phyloP scores from a whole-genome alignment of 768 basidiomycete genomes.

The Paxillus rubicundulus region DNA sequence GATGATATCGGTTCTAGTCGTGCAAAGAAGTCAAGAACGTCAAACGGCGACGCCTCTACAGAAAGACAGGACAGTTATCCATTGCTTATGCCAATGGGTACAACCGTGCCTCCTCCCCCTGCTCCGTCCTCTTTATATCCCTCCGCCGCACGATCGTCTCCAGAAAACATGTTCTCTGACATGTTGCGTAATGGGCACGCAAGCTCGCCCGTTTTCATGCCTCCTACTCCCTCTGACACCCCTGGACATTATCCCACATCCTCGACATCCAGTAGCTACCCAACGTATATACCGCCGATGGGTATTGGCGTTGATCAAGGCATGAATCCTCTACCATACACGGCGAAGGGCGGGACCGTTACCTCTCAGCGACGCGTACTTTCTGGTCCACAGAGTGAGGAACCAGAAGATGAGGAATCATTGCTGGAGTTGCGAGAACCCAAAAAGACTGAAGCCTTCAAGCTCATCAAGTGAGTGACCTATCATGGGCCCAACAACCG shows the following conservation, averaged over 20 bases:
- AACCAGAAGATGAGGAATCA: conserved; percentile 57
- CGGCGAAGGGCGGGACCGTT: conserved; percentile 28
- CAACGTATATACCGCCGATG: conserved; percentile 54
- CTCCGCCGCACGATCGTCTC: conserved; percentile 38
- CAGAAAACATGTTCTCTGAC: conserved; percentile 59
- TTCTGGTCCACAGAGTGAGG: conserved; percentile 32
- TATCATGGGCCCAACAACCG: neutral
- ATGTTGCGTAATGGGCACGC: conserved; percentile 51
- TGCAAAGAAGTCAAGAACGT: conserved; percentile 51
- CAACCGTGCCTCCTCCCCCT: conserved; percentile 34
- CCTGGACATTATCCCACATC: conserved; percentile 44
- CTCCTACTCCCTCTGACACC: conserved; percentile 40
- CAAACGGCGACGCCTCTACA: conserved; percentile 41
- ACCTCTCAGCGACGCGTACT: conserved; percentile 25
- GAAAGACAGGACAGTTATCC: conserved; percentile 46
- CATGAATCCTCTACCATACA: conserved; percentile 51
- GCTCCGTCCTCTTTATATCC: conserved; percentile 44
- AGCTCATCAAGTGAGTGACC: conserved; percentile 66
- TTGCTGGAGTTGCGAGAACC: conserved; percentile 45
- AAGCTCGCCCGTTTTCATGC: conserved; percentile 63
- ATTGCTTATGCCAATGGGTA: conserved; percentile 54
- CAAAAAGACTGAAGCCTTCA: conserved; percentile 75
- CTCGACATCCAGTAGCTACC: conserved; percentile 32
- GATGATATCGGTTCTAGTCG: conserved; percentile 30
- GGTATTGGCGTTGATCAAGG: conserved; percentile 56